Base-by-base conservation (phyloP, 352 stramenopile genomes). In the Globisporangium rhizosaccharum region DNA sequence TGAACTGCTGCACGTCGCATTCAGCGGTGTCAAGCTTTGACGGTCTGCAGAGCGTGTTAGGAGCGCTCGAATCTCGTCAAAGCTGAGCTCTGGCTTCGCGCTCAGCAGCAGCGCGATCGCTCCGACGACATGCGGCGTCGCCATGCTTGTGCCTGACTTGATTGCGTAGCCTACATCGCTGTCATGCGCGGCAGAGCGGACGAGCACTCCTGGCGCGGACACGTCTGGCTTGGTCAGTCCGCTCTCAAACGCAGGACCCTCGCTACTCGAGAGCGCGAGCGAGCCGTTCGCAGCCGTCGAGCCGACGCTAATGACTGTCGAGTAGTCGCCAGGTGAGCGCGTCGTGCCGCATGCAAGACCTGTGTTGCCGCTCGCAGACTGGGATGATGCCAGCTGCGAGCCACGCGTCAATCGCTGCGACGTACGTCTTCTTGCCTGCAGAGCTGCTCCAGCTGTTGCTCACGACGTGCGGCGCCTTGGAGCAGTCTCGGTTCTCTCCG, bases 101-200 rank as follows among this genome's bases (percentile, higher is more conserved):
- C 66, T 73, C 28, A 87, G 57, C 51, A 73, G 39, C 51, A 88
- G 59, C 17, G 79, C 79, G 6, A 85, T 78, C 14, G 73, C 74
- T 14, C 77, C 77, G 0, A 67, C 62, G 2, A 87, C 53, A 30
- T 85, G 73, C 25, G 75, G 77, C 0, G 71, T 53, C 39, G 77
- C 75, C 77, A 87, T 85, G 39, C 71, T 83, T 57, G 77, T 84
- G 3, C 77, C 77, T 3, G 77, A 85, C n/a, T 71, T 54, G n/a
- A 63, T 57, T 17, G 44, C 8, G 49, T 82, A 87, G 47, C 62
- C 60, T 6, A 57, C 45, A 52, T 82, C 64, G 59, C 64, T 62
- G 9, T 63, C 63, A 51, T 70, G 69, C 54, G 68, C 75, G 2
- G 74, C 71, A 17, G 75, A 82, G 41, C 65, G 62, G 11, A 85